Evolutionary conservation across 1,284 basidiomycete species (phyloP), one percentile per base, ranked within the genome.

Genomic region (Boletus calvinii): DNA sequence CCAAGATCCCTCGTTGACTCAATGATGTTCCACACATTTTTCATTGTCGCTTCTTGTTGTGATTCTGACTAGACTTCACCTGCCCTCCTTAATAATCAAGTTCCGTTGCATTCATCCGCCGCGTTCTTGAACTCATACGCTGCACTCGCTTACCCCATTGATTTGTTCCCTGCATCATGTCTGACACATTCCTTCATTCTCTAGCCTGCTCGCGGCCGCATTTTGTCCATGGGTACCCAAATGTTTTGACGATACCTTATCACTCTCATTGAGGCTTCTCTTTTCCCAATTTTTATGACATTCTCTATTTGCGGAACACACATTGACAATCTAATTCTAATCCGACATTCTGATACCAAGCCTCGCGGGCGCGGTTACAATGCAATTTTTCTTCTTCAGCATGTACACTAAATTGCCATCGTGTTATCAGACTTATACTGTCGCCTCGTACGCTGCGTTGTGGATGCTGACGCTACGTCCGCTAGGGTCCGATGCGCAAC

Each of bases 381-480:
- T 40, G 30, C 59, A 55, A 32, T 47, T 40, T 38, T 32, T 29
- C 18, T 34, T 30, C 30, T 30, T 62, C 53, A 55, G 50, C 55
- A 59, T 66, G 62, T 61, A 55, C 47, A 55, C 40, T 48, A 52
- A 50, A 55, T 58, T 53, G 53, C 8, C 52, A 47, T 50, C 44
- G 39, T 50, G 43, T 50, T 50, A 55, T 56, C 42, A 53, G 43
- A 51, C 41, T 43, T 53, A 24, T 39, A 55, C 53, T 18, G 45
- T 54, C 39, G 36, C 52, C 30, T 74, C 73, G 63, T 98, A 98
- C 22, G 96, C 96, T 32, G 92, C 85, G 63, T 91, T 93, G 79
- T 99, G 96, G 62, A 98, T 98, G 69, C 84, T 88, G 66, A 99
- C 96, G 58, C 91, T 92, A 51, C 97, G 81, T 40, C 97, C 97